Evolutionary conservation across 108 stramenopile species (phyloP), one percentile per base, ranked within the genome.

Genomic region (Cylindrotheca fusiformis): DNA sequence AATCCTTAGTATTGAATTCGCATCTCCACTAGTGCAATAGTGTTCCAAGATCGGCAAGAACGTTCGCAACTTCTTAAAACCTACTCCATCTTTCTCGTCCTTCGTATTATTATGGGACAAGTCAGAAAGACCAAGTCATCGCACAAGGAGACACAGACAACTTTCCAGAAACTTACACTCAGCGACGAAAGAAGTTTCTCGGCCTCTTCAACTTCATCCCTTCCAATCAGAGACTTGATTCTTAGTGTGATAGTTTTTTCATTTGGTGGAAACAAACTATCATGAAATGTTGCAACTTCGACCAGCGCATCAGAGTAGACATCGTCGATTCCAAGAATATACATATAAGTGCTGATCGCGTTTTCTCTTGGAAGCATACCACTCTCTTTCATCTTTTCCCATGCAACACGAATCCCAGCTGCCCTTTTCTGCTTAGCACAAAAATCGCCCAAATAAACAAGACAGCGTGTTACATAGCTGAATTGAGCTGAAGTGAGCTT

Each of bases 221-320:
- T 65, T 8, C 60, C 68, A 5, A 94, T 82, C 1, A 89, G 59
- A 51, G 58, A 52, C 52, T 87, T 89, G 20, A 94, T 78, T 18
- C 85, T 77, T 14, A 87, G 32, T 4, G 75, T 70, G 19, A 91
- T 59, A n/a, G 84, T 89, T 57, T 87, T 86, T 66, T 91, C 89
- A 27, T 79, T 87, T 2, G 89, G 82, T 23, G 71, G 69, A 63
- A 78, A 89, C 17, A 89, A 36, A 8, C 77, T 60, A 67, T 91
- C 93, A 73, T 94, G 89, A 32, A 78, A 80, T 41, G 70, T 72
- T 3, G 89, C 93, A 25, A 91, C 76, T 66, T 94, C 86, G 3
- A 69, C 65, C 8, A 82, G 60, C 6, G 80, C 22, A 36, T 75
- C 74, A 24, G 31, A 20, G 3, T 36, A 27, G 8, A 53, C 48